phyloP scores from a whole-genome alignment of 2,329 filamentous ascomycete genomes.

The Fulvia fulva region DNA sequence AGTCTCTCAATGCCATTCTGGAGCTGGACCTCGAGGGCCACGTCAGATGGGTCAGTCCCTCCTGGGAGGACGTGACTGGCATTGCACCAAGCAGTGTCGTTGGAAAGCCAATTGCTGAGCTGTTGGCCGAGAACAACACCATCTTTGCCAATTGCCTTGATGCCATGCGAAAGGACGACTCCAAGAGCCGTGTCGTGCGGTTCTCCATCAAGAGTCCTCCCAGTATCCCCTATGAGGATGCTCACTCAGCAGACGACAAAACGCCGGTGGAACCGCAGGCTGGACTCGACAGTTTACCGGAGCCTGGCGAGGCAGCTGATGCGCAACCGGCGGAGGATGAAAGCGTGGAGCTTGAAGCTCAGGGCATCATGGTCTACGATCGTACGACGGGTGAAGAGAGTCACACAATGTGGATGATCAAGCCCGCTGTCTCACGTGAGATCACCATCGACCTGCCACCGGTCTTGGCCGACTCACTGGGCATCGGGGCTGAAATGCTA shows the following conservation, averaged over 20 bases:
- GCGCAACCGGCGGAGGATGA: slow-evolving; percentile 27
- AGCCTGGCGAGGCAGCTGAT: not conserved
- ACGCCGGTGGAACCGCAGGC: slow-evolving; percentile 30
- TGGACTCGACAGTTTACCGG: slow-evolving; percentile 15
- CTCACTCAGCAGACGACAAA: slow-evolving; percentile 20
- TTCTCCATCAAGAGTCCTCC: slow-evolving; percentile 66
- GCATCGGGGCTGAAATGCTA: slow-evolving; percentile 89
- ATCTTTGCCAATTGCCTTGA: slow-evolving; percentile 81
- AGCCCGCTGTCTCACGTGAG: slow-evolving; percentile 83
- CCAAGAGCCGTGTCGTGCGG: slow-evolving; percentile 82
- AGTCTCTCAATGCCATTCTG: slow-evolving; percentile 93
- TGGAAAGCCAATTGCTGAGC: slow-evolving; percentile 72
- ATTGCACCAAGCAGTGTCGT: slow-evolving; percentile 68
- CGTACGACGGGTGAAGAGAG: slow-evolving; percentile 79
- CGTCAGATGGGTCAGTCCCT: slow-evolving; percentile 94
- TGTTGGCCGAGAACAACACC: slow-evolving; percentile 74
- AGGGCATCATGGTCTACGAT: slow-evolving; percentile 98
- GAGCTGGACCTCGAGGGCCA: slow-evolving; percentile 87
- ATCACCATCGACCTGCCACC: slow-evolving; percentile 92
- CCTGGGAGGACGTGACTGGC: slow-evolving; percentile 90
- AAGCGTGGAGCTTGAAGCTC: slow-evolving; percentile 82
- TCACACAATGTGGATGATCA: slow-evolving; percentile 99
- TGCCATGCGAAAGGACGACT: slow-evolving; percentile 88
- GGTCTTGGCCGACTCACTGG: slow-evolving; percentile 85
- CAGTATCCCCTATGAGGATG: slow-evolving; percentile 53